phyloP scores from a whole-genome alignment of 208 protist species.

The Wallacemonas sp. region DNA sequence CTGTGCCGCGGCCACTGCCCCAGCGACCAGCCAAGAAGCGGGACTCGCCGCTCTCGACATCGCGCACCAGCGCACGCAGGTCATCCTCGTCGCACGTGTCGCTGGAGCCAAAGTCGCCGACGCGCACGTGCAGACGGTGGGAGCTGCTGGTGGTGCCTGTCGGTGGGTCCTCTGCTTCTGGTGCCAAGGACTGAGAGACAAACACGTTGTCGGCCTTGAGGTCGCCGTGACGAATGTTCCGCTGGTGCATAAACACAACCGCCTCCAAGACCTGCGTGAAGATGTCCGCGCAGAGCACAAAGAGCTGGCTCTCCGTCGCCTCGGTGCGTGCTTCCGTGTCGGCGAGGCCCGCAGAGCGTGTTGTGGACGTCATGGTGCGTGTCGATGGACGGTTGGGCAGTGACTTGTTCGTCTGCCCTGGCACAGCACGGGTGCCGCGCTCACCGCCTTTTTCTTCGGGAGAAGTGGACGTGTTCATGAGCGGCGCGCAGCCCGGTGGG shows the following conservation, averaged over 20 bases:
- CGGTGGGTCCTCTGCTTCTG: neutral
- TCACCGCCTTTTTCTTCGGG: constrained; percentile 3
- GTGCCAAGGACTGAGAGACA: constrained; percentile 26
- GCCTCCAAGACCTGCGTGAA: constrained; percentile 74
- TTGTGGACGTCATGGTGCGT: neutral
- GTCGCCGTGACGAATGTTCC: constrained; percentile 74
- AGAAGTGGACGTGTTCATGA: constrained; percentile 27
- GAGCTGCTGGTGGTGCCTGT: too few relatives aligned
- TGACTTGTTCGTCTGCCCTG: too few relatives aligned
- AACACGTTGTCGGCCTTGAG: constrained; percentile 83
- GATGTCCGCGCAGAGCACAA: constrained; percentile 52
- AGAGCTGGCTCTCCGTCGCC: constrained; percentile 24
- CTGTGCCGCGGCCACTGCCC: constrained; percentile 66
- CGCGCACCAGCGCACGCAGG: constrained; percentile 38
- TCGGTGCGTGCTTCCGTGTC: neutral
- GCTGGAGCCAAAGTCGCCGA: constrained; percentile 83
- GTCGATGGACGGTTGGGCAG: too few relatives aligned
- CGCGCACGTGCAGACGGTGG: constrained; percentile 32
- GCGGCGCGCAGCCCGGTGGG: constrained; percentile 46
- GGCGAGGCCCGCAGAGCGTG: too few relatives aligned
- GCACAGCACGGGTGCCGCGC: too few relatives aligned
- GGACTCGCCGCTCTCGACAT: constrained; percentile 48
- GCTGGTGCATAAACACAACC: constrained; percentile 59
- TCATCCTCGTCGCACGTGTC: constrained; percentile 68
- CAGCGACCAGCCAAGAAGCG: constrained; percentile 56